These are phyloP conservation scores for Saccharomycopsis lassenensis DNA, from an alignment of 805 yeast genomes.

Conservation along the genomic window DNA sequence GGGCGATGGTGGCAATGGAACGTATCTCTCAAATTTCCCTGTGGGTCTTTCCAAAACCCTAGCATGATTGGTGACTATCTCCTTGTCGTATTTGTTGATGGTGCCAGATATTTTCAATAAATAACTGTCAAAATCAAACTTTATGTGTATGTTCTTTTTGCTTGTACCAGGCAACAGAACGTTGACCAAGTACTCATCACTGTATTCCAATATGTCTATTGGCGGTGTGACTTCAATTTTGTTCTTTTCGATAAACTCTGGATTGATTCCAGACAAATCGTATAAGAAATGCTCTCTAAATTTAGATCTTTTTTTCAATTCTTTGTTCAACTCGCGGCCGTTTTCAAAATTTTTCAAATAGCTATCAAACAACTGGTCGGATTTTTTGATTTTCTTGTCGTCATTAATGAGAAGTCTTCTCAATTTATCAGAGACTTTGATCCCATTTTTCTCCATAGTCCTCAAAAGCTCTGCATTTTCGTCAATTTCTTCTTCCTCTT, in stretches of 20 bases:
- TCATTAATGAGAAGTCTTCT: too few species aligned
- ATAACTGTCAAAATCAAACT: constrained; percentile 14
- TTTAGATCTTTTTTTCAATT: too few species aligned
- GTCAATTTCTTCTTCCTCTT: too few species aligned
- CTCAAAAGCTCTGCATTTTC: too few species aligned
- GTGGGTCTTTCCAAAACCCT: constrained; percentile 17
- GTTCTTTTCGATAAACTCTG: too few species aligned
- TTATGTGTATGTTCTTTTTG: constrained; percentile 10
- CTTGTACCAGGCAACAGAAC: constrained; percentile 16
- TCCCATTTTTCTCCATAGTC: constrained; percentile 1
- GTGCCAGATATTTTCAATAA: constrained; percentile 9
- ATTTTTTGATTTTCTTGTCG: too few species aligned
- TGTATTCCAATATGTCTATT: constrained; percentile 24
- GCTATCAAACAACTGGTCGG: too few species aligned
- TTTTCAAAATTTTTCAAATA: neutral
- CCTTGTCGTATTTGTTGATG: constrained; percentile 9
- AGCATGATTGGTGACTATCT: neutral
- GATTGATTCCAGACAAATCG: too few species aligned
- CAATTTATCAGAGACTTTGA: neutral
- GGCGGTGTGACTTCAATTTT: constrained; percentile 22
- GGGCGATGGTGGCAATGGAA: constrained; percentile 17
- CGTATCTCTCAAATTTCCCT: constrained; percentile 16
- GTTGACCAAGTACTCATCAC: constrained; percentile 30
- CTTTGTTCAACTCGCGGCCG: too few species aligned
- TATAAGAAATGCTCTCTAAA: too few species aligned